phyloP scores from a whole-genome alignment of 2,329 filamentous ascomycete genomes.

The Aspergillus versicolor region DNA sequence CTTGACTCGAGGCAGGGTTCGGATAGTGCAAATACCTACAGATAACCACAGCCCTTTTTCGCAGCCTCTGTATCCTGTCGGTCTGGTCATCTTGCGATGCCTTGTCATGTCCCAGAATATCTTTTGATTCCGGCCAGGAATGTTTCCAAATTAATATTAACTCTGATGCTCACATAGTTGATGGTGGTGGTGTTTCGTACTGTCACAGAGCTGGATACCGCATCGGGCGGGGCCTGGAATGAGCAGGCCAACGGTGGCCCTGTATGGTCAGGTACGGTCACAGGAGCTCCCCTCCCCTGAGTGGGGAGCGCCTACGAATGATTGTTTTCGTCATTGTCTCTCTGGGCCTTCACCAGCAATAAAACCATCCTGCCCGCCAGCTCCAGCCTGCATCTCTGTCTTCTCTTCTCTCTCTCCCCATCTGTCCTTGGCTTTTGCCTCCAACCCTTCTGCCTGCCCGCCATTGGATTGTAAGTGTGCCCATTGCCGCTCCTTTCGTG shows the following conservation, averaged over 20 bases:
- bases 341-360: not conserved
- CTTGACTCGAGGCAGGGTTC: not conserved
- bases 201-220: not conserved
- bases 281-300: slow-evolving; percentile 5
- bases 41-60: not conserved
- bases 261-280: slow-evolving; percentile 4
- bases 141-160: not conserved
- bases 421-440: not conserved
- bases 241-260: not conserved
- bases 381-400: slow-evolving; percentile 1
- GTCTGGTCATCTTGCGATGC: not conserved
- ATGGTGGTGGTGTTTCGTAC: not conserved
- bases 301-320: not conserved
- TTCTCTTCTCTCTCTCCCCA: not conserved
- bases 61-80: not conserved
- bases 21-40: too few species aligned
- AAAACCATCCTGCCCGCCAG: slow-evolving; percentile 10
- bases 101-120: not conserved
- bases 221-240: not conserved
- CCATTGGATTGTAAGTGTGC: slow-evolving; percentile 6
- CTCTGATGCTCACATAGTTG: not conserved
- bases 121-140: not conserved
- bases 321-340: slow-evolving; percentile 4
- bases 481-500: not conserved
- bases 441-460: not conserved